Evolutionary conservation across 306 rosid species (phyloP), one percentile per base, ranked within the genome.

Genomic region (Astragalus membranaceus): DNA sequence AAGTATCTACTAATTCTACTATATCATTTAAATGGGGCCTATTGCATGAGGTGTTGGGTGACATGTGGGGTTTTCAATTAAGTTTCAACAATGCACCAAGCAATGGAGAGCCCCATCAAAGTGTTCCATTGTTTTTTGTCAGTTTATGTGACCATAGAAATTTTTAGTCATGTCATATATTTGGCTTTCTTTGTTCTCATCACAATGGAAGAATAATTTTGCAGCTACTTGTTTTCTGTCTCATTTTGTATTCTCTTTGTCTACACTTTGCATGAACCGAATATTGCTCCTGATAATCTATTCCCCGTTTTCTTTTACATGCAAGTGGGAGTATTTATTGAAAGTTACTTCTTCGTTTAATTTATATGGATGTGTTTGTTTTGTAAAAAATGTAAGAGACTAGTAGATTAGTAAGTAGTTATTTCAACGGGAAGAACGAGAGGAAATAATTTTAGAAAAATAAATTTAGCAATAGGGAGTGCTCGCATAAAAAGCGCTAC

Each of bases 71-170:
- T 58, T 41, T 41, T 13, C 44, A 8, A n/a, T n/a, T n/a, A n/a
- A 39, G 39, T 8, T 39, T 54, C 26, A 58, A 32, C 52, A 30
- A 55, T 10, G 16, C 46, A 72, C 13, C 29, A 64, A 49, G 30
- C 29, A 70, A 48, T 71, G 16, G 51, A 64, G 8, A 61, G 36
- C 66, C 52, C 39, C 1, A 23, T 50, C 50, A 71, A 17, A 47
- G 62, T 17, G 75, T 64, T 74, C 66, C 69, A 50, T 58, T 58
- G 72, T 17, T 68, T 62, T 56, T 74, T 82, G 72, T 64, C 32
- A 9, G 20, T 16, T 15, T 42, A 4, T 14, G 33, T 12, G 77
- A 55, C 26, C 11, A 0, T 14, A 48, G 5, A 61, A 64, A 59
- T 41, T 29, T 26, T 73, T 41, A 11, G 63, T 48, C 53, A 1